Evolutionary conservation across 1,284 basidiomycete genomes (phyloP).

Genomic region (Hemileia vastatrix): DNA sequence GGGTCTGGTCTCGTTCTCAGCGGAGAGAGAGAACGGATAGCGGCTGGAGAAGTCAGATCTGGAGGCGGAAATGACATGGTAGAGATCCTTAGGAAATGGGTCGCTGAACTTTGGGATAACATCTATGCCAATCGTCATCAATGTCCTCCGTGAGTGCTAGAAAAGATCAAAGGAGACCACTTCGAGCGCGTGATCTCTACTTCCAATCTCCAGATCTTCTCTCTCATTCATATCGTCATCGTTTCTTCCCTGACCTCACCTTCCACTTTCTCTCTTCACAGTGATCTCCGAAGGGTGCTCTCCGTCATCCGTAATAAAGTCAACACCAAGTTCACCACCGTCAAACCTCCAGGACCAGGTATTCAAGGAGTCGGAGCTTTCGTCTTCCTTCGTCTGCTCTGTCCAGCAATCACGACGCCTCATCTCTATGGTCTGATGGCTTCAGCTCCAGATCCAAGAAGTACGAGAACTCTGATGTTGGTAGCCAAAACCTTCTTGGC

Average conservation of each 20-base stretch:
- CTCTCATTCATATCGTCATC: not conserved
- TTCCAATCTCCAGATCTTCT: not conserved
- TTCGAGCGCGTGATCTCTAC: not conserved
- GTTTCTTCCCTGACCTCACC: not conserved
- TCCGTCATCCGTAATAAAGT: slow-evolving; percentile 32
- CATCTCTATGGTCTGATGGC: slow-evolving; percentile 34
- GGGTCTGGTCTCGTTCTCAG: not conserved
- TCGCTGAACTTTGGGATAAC: slow-evolving; percentile 32
- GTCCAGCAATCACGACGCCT: slow-evolving; percentile 35
- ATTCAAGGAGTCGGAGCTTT: slow-evolving; percentile 37
- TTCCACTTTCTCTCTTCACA: not conserved
- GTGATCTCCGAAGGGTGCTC: slow-evolving; percentile 31
- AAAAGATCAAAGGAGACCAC: not conserved
- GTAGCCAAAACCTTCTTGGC: slow-evolving; percentile 34
- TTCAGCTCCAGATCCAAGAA: slow-evolving; percentile 22
- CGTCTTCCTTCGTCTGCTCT: slow-evolving; percentile 36
- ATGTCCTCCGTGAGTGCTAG: slow-evolving; percentile 29
- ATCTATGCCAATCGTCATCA: slow-evolving; percentile 35
- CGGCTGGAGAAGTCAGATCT: not conserved
- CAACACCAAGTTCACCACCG: slow-evolving; percentile 27
- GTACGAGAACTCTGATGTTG: slow-evolving; percentile 27
- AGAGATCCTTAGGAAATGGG: slow-evolving; percentile 27
- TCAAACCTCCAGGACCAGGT: slow-evolving; percentile 29
- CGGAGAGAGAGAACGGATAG: not conserved
- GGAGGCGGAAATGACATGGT: not conserved